phyloP scores from a whole-genome alignment of 1,139 yeast genomes.

The Yamadazyma kanchanaburiensis region DNA sequence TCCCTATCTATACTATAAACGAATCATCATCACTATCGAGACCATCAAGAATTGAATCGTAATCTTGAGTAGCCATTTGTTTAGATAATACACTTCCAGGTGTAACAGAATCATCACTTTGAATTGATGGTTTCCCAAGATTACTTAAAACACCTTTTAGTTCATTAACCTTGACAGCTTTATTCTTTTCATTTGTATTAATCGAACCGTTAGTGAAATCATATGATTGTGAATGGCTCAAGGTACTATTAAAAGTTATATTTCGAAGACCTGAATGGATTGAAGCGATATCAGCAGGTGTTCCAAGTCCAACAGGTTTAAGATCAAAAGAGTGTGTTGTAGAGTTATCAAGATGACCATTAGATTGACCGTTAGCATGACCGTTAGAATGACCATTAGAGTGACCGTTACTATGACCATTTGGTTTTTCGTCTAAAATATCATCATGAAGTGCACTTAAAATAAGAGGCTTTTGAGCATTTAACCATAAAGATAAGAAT shows the following conservation, averaged over 20 bases:
- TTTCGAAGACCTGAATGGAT: constrained; percentile 35
- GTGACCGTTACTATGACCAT: constrained; percentile 4
- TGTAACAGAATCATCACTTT: constrained; percentile 9
- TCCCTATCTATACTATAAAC: background rate
- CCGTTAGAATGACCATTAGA: constrained; percentile 3
- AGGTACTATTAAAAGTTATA: constrained; percentile 9
- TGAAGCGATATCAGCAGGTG: constrained; percentile 39
- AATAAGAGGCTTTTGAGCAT: constrained; percentile 27
- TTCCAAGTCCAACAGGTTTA: constrained; percentile 34
- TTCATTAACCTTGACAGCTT: constrained; percentile 44
- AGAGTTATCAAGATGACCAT: constrained; percentile 4
- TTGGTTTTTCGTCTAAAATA: constrained; percentile 3
- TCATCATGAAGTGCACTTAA: constrained; percentile 10
- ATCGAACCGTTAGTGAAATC: constrained; percentile 22
- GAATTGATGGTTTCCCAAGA: constrained; percentile 8
- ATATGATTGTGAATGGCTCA: constrained; percentile 7
- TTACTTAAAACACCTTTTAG: constrained; percentile 33
- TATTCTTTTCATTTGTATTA: constrained; percentile 16
- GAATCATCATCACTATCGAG: constrained; percentile 37
- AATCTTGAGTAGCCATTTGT: constrained; percentile 32
- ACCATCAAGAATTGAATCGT: constrained; percentile 34
- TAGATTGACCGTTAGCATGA: background rate
- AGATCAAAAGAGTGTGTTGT: constrained; percentile 2
- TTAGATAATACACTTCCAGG: constrained; percentile 32
- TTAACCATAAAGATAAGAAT: constrained; percentile 31